Base-by-base conservation (phyloP, 805 yeast species). In the Candida bentonensis region DNA sequence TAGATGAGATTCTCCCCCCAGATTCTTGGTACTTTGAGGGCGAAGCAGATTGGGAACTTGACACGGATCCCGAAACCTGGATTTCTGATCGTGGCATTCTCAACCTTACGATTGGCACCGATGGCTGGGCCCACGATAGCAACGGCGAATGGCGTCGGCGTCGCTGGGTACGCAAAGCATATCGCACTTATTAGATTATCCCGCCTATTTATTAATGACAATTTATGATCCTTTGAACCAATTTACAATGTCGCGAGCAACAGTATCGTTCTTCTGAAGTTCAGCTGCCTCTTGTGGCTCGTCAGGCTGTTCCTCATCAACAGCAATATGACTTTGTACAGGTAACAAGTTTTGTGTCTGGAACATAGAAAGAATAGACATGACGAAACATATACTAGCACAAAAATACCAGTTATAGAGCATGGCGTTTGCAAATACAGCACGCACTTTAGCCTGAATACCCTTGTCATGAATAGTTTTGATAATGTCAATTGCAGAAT, bases 1-100 rank as follows among this genome's bases (percentile, higher is more conserved):
- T 81, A 21, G 55, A 64, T 1, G 69, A 72, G 13, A 71, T 82
- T 1, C 49, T 53, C 23, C 77, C 84, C 2, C 87, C 87, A 2
- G 53, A 53, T 25, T 73, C 70, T 15, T 81, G 88, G 88, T 66
- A 68, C 47, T 81, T 71, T 55, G 78, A 73, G 48, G 57, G 59
- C 23, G 73, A 71, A 28, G 66, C 68, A 33, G 60, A 64, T 15
- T 81, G 89, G 89, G 58, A 59, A 40, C 60, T 76, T 4, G 87
- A 80, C 51, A 52, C 51, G 7, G 55, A 71, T 30, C 74, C 74
- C 0, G 44, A 43, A 0, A 51, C 53, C 5, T 78, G 82, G 73
- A 58, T 73, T 9, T 42, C 49, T 1, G 72, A 66, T n/a, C 61
- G 75, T 33, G 65, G 66, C 1, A 39, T 58, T 51, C 15, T 46